phyloP scores from a whole-genome alignment of 148 eudicot genomes.

The Silene conica region DNA sequence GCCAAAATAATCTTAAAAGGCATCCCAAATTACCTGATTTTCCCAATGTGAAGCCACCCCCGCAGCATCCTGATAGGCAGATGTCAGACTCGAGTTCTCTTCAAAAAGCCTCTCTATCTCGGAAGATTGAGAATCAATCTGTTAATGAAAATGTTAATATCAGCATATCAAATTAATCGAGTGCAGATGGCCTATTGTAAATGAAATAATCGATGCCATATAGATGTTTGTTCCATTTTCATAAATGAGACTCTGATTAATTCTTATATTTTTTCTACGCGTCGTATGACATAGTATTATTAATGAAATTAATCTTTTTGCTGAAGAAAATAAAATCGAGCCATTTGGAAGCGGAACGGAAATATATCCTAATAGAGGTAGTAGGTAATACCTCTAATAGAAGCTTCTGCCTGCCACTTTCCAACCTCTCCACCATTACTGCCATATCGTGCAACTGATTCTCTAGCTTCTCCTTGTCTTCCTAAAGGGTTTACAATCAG shows the following conservation, averaged over 20 bases:
- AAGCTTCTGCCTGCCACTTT: constrained; percentile 89
- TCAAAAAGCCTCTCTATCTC: constrained; percentile 95
- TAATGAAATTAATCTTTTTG: too few species aligned
- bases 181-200: background rate
- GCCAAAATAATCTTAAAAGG: background rate
- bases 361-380: too few species aligned
- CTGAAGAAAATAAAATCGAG: background rate
- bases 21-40: constrained; percentile 58
- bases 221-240: too few species aligned
- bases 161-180: constrained; percentile 5
- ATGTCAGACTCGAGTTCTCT: constrained; percentile 71
- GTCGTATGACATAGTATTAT: too few species aligned
- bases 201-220: too few species aligned
- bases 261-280: too few species aligned
- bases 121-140: constrained; percentile 95
- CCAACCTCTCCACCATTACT: constrained; percentile 79
- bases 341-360: background rate
- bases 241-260: too few species aligned
- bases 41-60: constrained; percentile 71
- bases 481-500: constrained; percentile 37
- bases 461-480: constrained; percentile 86
- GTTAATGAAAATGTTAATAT: constrained; percentile 27
- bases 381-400: constrained; percentile 88
- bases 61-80: constrained; percentile 75
- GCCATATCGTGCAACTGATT: constrained; percentile 95